Evolutionary conservation across 2,329 filamentous ascomycete genomes (phyloP).

Genomic region (Colletotrichum musicola): DNA sequence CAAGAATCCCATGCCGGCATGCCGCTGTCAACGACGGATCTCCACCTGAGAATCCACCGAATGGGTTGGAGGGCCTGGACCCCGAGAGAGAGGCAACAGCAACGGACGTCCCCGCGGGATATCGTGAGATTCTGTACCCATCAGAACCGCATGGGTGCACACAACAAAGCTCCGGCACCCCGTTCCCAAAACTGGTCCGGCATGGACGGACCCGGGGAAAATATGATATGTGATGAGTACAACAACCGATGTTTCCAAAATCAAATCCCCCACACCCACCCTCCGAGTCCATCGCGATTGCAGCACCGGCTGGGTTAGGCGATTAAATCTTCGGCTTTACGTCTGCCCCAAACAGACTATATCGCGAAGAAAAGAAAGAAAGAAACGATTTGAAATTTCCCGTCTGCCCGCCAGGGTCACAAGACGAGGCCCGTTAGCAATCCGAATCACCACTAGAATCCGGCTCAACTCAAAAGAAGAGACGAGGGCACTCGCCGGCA

Average conservation of each 20-base stretch:
- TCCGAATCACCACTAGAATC: not conserved
- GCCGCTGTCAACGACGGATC: constrained; percentile 22
- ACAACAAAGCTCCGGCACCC: too few species aligned
- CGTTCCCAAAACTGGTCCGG: too few species aligned
- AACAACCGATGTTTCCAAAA: too few species aligned
- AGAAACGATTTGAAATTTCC: not conserved
- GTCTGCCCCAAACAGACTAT: not conserved
- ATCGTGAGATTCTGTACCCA: too few species aligned
- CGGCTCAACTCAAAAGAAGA: not conserved
- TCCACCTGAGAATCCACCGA: constrained; percentile 5
- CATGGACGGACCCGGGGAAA: too few species aligned
- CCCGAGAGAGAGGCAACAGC: not conserved
- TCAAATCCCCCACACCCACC: too few species aligned
- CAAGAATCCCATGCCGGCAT: constrained; percentile 25
- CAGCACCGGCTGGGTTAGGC: too few species aligned
- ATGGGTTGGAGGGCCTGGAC: not conserved
- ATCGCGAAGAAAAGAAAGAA: not conserved
- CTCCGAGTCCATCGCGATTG: too few species aligned
- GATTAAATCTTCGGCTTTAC: not conserved
- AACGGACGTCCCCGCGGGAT: too few species aligned
- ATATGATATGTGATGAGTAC: too few species aligned
- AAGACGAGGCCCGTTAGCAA: not conserved
- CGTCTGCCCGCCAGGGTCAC: too few species aligned
- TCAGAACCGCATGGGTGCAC: too few species aligned
- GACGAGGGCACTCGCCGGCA: not conserved